Evolutionary conservation across 2,329 filamentous ascomycete genomes (phyloP).

Genomic region (Fusarium sp.): DNA sequence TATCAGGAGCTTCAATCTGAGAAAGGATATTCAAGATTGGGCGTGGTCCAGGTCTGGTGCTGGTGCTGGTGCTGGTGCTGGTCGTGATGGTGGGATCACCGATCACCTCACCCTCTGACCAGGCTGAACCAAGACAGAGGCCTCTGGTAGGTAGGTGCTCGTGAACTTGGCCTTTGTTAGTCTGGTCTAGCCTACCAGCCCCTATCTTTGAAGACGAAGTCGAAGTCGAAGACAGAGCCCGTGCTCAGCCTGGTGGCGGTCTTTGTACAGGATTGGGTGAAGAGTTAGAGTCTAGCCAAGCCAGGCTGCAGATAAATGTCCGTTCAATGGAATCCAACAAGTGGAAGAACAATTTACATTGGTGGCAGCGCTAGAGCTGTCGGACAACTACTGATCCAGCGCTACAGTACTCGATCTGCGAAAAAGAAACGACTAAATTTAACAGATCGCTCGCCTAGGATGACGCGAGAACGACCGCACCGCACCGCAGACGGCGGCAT

Average conservation of each 20-base stretch:
- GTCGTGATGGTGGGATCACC: slow-evolving; percentile 41
- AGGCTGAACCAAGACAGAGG: slow-evolving; percentile 12
- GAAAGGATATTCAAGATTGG: slow-evolving; percentile 28
- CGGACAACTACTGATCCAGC: slow-evolving; percentile 13
- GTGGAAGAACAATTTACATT: slow-evolving; percentile 25
- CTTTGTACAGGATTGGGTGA: not conserved
- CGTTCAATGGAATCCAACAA: slow-evolving; percentile 28
- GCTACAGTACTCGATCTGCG: slow-evolving; percentile 5
- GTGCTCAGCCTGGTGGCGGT: slow-evolving; percentile 34
- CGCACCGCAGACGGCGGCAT: slow-evolving; percentile 13
- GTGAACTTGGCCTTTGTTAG: slow-evolving; percentile 4
- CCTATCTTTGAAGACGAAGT: slow-evolving; percentile 31
- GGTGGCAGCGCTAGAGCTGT: slow-evolving; percentile 22
- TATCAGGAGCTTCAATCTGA: slow-evolving; percentile 12
- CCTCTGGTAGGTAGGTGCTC: slow-evolving; percentile 15
- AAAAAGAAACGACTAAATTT: slow-evolving; percentile 35
- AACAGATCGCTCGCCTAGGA: slow-evolving; percentile 29
- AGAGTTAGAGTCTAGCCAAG: slow-evolving; percentile 27
- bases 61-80: slow-evolving; percentile 7
- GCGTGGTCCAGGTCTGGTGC: slow-evolving; percentile 36
- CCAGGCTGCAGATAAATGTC: slow-evolving; percentile 25
- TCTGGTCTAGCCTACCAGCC: slow-evolving; percentile 17
- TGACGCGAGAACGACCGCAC: slow-evolving; percentile 24
- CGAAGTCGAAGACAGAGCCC: slow-evolving; percentile 11
- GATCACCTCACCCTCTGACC: slow-evolving; percentile 44